Conservation (phyloP, 768 basidiomycete species). For the Amanita subjunquillea region DNA sequence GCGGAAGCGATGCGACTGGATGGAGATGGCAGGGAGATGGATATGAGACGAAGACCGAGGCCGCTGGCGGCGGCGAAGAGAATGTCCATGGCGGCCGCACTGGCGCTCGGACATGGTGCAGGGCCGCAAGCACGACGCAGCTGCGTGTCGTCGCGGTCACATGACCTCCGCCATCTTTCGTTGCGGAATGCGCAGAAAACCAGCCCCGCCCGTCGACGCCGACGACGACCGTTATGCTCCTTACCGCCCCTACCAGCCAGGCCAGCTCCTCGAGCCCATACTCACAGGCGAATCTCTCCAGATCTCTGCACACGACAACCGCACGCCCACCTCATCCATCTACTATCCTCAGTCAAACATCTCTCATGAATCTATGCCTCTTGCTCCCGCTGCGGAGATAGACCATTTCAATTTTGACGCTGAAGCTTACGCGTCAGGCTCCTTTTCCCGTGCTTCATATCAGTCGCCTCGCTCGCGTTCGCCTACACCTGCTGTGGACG, state of each 20-base stretch:
- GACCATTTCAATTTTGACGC: slow-evolving; percentile 58
- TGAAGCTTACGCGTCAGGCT: slow-evolving; percentile 62
- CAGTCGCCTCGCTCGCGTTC: slow-evolving; percentile 58
- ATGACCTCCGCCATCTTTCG: neutral
- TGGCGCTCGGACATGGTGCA: neutral
- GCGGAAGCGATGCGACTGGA: slow-evolving; percentile 20
- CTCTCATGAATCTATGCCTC: slow-evolving; percentile 18
- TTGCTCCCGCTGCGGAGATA: slow-evolving; percentile 26
- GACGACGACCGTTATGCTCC: slow-evolving; percentile 15
- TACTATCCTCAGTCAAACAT: slow-evolving; percentile 24
- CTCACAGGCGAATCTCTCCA: slow-evolving; percentile 58
- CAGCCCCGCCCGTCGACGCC: slow-evolving; percentile 16
- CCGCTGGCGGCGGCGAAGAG: slow-evolving; percentile 28
- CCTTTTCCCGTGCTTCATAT: slow-evolving; percentile 36
- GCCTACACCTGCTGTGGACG: slow-evolving; percentile 65
- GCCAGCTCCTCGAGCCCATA: slow-evolving; percentile 51
- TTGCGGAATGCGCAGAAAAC: slow-evolving; percentile 21
- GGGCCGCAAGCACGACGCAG: neutral
- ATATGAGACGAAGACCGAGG: slow-evolving; percentile 30
- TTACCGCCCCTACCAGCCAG: slow-evolving; percentile 46
- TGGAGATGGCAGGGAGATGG: slow-evolving; percentile 16
- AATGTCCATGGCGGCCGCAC: slow-evolving; percentile 26
- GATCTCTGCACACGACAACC: slow-evolving; percentile 28
- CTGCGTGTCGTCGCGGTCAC: neutral
- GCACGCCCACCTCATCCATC: slow-evolving; percentile 20